These are phyloP conservation scores for Solanum aculeatissimum DNA, from an alignment of 305 asterid genomes.

Conservation along the genomic window DNA sequence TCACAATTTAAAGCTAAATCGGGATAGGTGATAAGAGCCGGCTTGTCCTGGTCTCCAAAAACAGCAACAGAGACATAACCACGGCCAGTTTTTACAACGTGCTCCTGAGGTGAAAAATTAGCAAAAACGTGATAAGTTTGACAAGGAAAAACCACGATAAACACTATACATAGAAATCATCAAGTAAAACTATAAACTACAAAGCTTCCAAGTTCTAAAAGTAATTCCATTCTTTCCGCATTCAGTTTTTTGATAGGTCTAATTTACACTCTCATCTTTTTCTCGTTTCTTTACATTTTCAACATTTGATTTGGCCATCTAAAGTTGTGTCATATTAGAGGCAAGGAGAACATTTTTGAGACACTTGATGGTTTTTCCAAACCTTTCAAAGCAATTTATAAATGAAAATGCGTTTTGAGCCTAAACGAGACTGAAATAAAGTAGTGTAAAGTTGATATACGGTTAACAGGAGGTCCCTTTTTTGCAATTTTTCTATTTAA, in stretches of 20 bases:
- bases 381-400: neutral
- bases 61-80: constrained; percentile 79
- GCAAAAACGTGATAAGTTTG: neutral
- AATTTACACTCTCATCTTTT: neutral
- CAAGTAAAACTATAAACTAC: constrained; percentile 3
- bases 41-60: constrained; percentile 89
- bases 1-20: constrained; percentile 90
- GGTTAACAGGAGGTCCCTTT: neutral
- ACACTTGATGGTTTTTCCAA: neutral
- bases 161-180: constrained; percentile 6
- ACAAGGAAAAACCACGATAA: constrained; percentile 7
- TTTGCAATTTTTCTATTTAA: neutral
- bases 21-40: constrained; percentile 91
- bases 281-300: neutral
- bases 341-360: neutral
- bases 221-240: constrained; percentile 2
- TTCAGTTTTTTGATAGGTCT: neutral
- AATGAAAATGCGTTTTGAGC: neutral
- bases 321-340: neutral
- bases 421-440: neutral
- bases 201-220: constrained; percentile 11
- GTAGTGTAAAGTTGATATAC: neutral
- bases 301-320: neutral
- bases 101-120: constrained; percentile 56
- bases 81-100: constrained; percentile 60